These are phyloP conservation scores for Leccinum subrobustum DNA, from an alignment of 1,284 basidiomycete genomes.

Conservation along the genomic window DNA sequence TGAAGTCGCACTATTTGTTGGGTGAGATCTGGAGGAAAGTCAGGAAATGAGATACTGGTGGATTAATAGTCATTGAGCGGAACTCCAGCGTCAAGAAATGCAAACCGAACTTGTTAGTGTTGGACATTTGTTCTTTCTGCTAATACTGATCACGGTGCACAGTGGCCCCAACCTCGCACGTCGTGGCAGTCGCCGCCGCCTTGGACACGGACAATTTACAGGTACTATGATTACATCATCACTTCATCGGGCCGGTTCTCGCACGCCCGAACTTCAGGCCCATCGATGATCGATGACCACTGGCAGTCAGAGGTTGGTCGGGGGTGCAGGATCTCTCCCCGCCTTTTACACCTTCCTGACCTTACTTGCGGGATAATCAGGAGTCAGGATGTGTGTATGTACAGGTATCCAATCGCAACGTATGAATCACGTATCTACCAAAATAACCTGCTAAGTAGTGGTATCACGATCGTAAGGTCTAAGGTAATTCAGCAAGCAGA, in stretches of 20 bases:
- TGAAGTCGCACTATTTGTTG: slow-evolving; percentile 10
- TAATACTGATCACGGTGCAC: neutral
- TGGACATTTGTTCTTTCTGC: neutral
- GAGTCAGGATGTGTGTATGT: neutral
- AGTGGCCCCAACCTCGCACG: too few species aligned
- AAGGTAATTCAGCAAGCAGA: slow-evolving; percentile 11
- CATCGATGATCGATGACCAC: too few species aligned
- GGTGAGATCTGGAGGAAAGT: slow-evolving; percentile 15
- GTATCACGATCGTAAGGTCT: neutral
- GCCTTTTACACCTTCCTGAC: slow-evolving; percentile 13
- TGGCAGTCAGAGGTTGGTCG: neutral
- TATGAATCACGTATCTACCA: neutral
- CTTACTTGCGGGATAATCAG: neutral
- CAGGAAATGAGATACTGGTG: slow-evolving; percentile 13
- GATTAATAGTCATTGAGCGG: neutral
- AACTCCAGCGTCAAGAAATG: neutral
- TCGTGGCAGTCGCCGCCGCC: too few species aligned
- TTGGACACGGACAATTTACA: too few species aligned
- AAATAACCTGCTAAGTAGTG: too few species aligned
- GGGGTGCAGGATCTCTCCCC: slow-evolving; percentile 12
- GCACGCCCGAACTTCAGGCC: too few species aligned
- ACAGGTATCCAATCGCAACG: neutral
- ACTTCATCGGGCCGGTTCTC: too few species aligned
- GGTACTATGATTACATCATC: too few species aligned
- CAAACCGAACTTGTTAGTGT: slow-evolving; percentile 9